Evolutionary conservation across 495 filamentous ascomycete genomes (phyloP), one percentile per base, ranked within the genome.

Genomic region (Viridothelium virens): DNA sequence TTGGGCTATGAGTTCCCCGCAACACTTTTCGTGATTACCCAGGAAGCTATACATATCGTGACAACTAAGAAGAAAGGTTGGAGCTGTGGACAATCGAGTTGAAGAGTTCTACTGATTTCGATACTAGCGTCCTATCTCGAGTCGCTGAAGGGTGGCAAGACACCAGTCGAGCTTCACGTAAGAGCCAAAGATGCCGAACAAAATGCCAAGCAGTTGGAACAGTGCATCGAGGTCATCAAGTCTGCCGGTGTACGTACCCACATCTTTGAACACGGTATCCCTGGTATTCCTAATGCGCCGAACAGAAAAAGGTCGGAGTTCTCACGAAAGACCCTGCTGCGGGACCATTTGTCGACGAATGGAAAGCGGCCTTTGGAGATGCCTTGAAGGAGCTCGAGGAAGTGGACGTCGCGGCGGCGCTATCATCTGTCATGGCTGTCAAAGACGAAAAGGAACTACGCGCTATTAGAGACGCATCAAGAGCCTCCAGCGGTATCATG

Each of bases 1-100:
- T 84, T 99, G 66, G 94, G 94, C 69, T 99, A 97, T 81, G 94
- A 99, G 74, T 99, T 99, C 72, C 94, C 94, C 53, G 91, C 94
- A 14, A 97, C 94, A 0, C 82, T 97, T 48, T 88, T 99, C 77
- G 82, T 99, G 56, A 83, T 97, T 71, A 97, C 95, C 10, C 84
- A 86, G 62, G 95, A 97, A 64, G 83, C 84, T 63, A 79, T 97
- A 68, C 93, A 91, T 75, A 86, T 97, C 62, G 87, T 97, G 64
- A 97, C 95, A 2, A 97, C 94, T 11, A 87, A 90, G 25, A 99
- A 99, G 79, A 99, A 99, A 86, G 92, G 92, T 94, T 73, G 66
- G 75, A 56, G 18, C 34, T 61, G 4, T 48, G 67, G 12, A 34
- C 38, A 34, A 37, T 63, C 14, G 16, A n/a, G 37, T 37, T 16